Conservation (phyloP, 768 basidiomycete species). For the Rhodotorula kratochvilovae region DNA sequence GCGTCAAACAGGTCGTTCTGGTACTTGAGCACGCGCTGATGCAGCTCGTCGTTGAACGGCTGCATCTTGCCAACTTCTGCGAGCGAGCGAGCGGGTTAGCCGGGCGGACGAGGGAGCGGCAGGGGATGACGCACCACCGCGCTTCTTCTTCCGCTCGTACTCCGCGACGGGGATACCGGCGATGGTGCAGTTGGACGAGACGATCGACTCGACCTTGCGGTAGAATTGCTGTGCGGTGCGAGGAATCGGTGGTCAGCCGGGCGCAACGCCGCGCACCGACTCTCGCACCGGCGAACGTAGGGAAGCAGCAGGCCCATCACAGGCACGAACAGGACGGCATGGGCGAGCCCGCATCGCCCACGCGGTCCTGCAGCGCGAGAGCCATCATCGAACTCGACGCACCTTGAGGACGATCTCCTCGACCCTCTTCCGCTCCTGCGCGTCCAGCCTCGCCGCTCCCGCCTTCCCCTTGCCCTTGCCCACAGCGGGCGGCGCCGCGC, state of each 20-base stretch:
- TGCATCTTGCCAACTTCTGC: slow-evolving; percentile 15
- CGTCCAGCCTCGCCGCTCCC: not conserved
- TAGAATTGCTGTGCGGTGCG: slow-evolving; percentile 6
- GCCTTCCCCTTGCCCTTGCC: slow-evolving; percentile 1
- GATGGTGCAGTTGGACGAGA: slow-evolving; percentile 20
- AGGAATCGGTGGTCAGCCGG: not conserved
- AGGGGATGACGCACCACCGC: not conserved
- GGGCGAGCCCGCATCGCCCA: not conserved
- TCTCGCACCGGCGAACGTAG: not conserved
- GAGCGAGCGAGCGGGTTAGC: too few relatives aligned
- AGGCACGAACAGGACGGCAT: not conserved
- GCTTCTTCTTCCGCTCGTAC: slow-evolving; percentile 10
- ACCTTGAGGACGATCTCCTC: slow-evolving; percentile 15
- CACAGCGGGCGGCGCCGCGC: not conserved
- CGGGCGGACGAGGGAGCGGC: not conserved
- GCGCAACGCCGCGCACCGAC: too few relatives aligned
- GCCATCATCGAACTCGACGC: not conserved
- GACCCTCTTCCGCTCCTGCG: not conserved
- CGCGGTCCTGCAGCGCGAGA: not conserved
- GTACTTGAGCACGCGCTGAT: slow-evolving; percentile 15
- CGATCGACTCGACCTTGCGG: slow-evolving; percentile 6
- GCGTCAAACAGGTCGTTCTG: slow-evolving; percentile 26
- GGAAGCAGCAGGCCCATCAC: not conserved
- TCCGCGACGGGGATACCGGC: not conserved
- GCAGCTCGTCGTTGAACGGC: slow-evolving; percentile 14